Conservation (phyloP, 345 rosid species). For the Eucalyptus tenuipes region DNA sequence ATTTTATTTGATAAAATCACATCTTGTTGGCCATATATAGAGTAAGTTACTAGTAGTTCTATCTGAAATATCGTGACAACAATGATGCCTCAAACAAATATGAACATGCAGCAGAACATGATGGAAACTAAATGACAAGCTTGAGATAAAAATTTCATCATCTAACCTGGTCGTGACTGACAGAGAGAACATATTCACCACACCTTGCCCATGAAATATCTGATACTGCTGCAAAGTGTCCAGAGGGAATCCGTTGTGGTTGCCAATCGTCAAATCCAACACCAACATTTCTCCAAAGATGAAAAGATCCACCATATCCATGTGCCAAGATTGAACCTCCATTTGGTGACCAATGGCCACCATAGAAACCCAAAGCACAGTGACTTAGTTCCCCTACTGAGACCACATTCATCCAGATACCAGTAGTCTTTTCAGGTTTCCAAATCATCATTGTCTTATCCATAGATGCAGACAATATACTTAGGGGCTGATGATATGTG, state of each 20-base stretch:
- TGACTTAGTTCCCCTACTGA: conserved; percentile 93
- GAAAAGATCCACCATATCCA: conserved; percentile 92
- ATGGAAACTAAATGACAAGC: neutral
- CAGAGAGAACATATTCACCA: conserved; percentile 71
- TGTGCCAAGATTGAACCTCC: conserved; percentile 67
- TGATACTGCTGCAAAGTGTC: conserved; percentile 78
- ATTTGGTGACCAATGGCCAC: conserved; percentile 89
- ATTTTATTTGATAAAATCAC: neutral
- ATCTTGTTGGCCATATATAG: neutral
- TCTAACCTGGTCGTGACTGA: conserved; percentile 88
- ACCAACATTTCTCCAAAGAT: conserved; percentile 78
- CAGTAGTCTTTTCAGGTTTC: conserved; percentile 79
- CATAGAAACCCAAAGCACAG: conserved; percentile 95
- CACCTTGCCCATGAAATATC: conserved; percentile 75
- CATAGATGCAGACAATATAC: conserved; percentile 90
- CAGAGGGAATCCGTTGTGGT: conserved; percentile 81
- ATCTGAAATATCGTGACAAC: neutral
- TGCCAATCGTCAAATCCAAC: conserved; percentile 61
- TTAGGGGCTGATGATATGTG: conserved; percentile 45
- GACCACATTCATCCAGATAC: conserved; percentile 97
- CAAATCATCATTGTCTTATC: conserved; percentile 99
- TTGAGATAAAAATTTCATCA: neutral
- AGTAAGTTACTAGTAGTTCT: neutral
- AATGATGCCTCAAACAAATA: neutral
- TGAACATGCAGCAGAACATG: neutral